Evolutionary conservation across 1,284 basidiomycete genomes (phyloP).

Genomic region (Termitomyces sp.): DNA sequence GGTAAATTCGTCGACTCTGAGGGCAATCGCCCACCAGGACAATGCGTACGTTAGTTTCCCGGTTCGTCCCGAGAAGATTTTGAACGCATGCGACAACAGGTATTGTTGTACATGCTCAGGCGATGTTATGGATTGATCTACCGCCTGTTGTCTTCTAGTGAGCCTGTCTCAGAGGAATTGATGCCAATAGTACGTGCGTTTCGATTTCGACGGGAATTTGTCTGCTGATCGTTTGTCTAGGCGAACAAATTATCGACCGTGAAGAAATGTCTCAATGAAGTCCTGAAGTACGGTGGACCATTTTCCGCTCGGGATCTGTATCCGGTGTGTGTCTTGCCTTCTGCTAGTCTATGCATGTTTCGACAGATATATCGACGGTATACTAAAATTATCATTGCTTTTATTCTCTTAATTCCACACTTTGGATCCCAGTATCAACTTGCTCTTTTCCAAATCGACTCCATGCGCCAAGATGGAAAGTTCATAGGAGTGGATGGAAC

Average conservation of each 20-base stretch:
- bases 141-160: conserved; percentile 90
- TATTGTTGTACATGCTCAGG: conserved; percentile 86
- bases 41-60: conserved; percentile 80
- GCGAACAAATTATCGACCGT: conserved; percentile 92
- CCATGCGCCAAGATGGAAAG: conserved; percentile 87
- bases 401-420: background rate
- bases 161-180: conserved; percentile 97
- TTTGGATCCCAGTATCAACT: conserved; percentile 73
- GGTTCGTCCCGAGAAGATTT: background rate
- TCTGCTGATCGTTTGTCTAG: conserved; percentile 32
- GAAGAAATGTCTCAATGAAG: conserved; percentile 97
- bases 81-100: conserved; percentile 39
- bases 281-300: conserved; percentile 93
- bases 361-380: background rate
- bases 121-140: conserved; percentile 97
- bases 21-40: conserved; percentile 85
- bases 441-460: conserved; percentile 94
- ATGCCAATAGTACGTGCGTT: conserved; percentile 78
- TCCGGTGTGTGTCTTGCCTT: conserved; percentile 53
- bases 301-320: conserved; percentile 96
- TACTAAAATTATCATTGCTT: conserved; percentile 5
- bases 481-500: conserved; percentile 81
- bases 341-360: background rate
- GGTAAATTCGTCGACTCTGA: conserved; percentile 96
- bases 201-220: background rate